Base-by-base conservation (phyloP, 768 basidiomycete species). In the Leccinum obscurum region DNA sequence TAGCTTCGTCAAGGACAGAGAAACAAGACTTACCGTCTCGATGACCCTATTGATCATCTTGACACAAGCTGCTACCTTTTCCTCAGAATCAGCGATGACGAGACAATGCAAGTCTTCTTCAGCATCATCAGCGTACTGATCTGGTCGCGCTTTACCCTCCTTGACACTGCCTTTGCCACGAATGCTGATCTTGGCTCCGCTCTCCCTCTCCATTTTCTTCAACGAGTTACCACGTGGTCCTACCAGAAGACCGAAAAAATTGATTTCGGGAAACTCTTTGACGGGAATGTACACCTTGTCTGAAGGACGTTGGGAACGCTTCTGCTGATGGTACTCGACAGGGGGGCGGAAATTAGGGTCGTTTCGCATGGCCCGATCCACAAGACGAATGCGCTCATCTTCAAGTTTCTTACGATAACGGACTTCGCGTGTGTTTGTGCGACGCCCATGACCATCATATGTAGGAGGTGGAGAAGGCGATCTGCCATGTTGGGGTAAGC, bases 221-320 rank as follows among this genome's bases (percentile, higher is more conserved):
- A 98, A 78, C 79, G 95, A 95, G 74, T 99, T 98, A 51, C 97
- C 97, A 70, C 97, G 91, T 70, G 97, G 97, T 41, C 97, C 97
- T 64, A 99, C 96, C 62, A 99, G 85, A 62, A 99, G 81, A 67
- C 97, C 97, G 69, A 99, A 98, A 79, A 98, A 99, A 74, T 99
- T 99, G 81, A 99, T 98, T 77, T 98, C 96, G 2, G 97, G 97
- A 68, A 99, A 99, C 77, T 99, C 97, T 75, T 99, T 98, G 73
- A 98, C 95, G 44, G 97, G 97, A 62, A 99, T 98, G 74, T 98
- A 99, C 62, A 99, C 97, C 77, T 98, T 98, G 61, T 99, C 97
- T 35, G 92, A 91, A 14, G 96, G 95, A 52, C 94, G 86, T 60
- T 92, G 91, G 46, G 92, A 92, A 34, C 94, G 89, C 76, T 97